Conservation (phyloP, 805 yeast species). For the Pichia ethanolica region DNA sequence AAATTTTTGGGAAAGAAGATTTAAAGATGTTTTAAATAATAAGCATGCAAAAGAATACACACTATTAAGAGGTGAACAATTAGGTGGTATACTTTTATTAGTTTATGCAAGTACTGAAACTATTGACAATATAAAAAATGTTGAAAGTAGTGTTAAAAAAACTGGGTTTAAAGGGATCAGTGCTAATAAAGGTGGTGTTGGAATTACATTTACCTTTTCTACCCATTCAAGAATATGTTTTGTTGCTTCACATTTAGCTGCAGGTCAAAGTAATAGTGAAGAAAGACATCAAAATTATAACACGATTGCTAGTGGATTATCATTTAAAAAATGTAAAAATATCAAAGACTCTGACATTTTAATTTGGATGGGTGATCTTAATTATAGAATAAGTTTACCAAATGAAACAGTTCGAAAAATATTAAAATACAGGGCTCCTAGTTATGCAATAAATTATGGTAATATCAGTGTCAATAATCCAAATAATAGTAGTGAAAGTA, state of each 20-base stretch:
- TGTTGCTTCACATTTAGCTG: slow-evolving; percentile 85
- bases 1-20: slow-evolving; percentile 57
- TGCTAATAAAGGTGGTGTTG: slow-evolving; percentile 53
- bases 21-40: slow-evolving; percentile 40
- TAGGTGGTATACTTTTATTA: slow-evolving; percentile 77
- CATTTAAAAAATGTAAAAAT: slow-evolving; percentile 50
- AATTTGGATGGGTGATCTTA: slow-evolving; percentile 91
- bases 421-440: slow-evolving; percentile 9
- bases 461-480: not conserved
- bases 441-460: not conserved
- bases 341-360: slow-evolving; percentile 75
- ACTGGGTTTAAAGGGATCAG: slow-evolving; percentile 94
- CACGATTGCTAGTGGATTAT: slow-evolving; percentile 61
- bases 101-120: slow-evolving; percentile 56
- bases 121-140: slow-evolving; percentile 44
- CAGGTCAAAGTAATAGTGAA: slow-evolving; percentile 73
- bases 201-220: slow-evolving; percentile 45
- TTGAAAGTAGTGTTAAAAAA: slow-evolving; percentile 71
- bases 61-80: slow-evolving; percentile 65
- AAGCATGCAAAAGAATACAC: slow-evolving; percentile 29
- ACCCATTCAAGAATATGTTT: slow-evolving; percentile 63
- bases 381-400: slow-evolving; percentile 68
- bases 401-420: slow-evolving; percentile 59
- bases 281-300: slow-evolving; percentile 86
- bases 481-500: slow-evolving; percentile 4